Evolutionary conservation across 116 monocot genomes (phyloP), one percentile per base, ranked within the genome.

Genomic region (Iris pallida): DNA sequence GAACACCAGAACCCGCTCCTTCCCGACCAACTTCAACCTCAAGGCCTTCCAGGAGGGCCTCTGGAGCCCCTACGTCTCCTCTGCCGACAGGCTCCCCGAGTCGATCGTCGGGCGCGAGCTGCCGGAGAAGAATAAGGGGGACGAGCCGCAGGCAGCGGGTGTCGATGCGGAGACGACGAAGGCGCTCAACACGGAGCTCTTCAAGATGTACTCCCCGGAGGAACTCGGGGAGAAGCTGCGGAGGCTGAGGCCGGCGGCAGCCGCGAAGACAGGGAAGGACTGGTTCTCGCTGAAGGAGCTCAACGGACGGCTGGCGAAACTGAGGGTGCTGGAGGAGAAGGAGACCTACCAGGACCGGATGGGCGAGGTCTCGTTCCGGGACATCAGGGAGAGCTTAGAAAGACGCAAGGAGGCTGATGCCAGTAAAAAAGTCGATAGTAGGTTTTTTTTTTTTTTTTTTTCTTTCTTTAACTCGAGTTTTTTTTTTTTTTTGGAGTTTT

Each of bases 221-320:
- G 92, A 96, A 74, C 74, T 96, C 4, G 96, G 96, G 6, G 81
- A 85, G 85, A 96, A 87, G 83, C 66, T 96, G 18, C 67, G 65
- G 76, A 68, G 65, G 71, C 68, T 96, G 41, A 65, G 96, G 63
- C 91, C 95, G 7, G 76, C 64, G 44, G 66, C 20, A 18, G 79
- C 68, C 0, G 60, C 49, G 55, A 84, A 82, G 71, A 74, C 53
- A 1, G 65, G 53, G 15, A 73, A 63, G 0, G 81, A 80, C 14
- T 74, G 73, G 69, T 96, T 92, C 64, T 85, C 89, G 0, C 64
- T 92, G 57, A 51, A 56, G n/a, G 92, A 96, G 77, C 47, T 96
- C 55, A 89, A 85, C 49, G 82, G 82, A 72, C 75, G 96, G 73
- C 82, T 96, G 5, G 87, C 57, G n/a, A 87, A 83, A 79, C 78